A percentile compares a stretch with the other conserved stretches of the same genome.
Conservation (phyloP, 2,329 filamentous ascomycete genomes). For the Venturia carpophila region DNA sequence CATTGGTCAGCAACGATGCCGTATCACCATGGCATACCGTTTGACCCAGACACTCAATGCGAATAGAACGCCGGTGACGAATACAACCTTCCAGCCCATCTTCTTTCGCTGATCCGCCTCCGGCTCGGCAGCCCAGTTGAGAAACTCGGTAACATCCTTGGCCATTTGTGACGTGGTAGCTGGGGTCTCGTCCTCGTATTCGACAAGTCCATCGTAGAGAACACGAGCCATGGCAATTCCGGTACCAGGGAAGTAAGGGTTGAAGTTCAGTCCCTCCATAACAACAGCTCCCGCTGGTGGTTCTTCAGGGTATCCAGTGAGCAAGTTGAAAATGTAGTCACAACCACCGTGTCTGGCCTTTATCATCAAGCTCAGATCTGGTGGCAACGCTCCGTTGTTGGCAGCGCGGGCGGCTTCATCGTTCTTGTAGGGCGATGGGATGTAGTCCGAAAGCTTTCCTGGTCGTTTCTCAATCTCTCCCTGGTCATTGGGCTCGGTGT, state of each 20-base stretch:
- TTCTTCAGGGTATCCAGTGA: conserved; percentile 97
- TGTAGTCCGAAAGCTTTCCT: conserved; percentile 97
- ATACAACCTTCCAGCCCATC: conserved; percentile 96
- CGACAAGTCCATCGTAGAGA: conserved; percentile 91
- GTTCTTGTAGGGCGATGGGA: conserved; percentile 94
- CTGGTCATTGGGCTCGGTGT: conserved; percentile 94
- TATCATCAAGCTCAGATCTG: conserved; percentile 94
- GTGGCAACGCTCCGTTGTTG: conserved; percentile 96
- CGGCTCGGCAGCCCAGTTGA: conserved; percentile 98
- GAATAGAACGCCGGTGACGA: conserved; percentile 69
- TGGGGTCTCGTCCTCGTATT: conserved; percentile 94
- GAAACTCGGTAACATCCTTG: conserved; percentile 97
- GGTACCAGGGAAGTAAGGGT: conserved; percentile 99
- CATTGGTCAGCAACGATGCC: conserved; percentile 24
- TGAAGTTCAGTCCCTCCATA: conserved; percentile 92
- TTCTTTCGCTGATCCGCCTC: conserved; percentile 99
- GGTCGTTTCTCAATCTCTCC: conserved; percentile 97
- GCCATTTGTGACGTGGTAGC: conserved; percentile 98
- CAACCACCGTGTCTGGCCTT: conserved; percentile 97
- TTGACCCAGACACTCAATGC: conserved; percentile 94
- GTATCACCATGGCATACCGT: conserved; percentile 45
- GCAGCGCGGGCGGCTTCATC: conserved; percentile 95
- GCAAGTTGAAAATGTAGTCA: conserved; percentile 95
- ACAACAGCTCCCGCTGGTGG: conserved; percentile 81
- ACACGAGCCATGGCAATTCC: conserved; percentile 99